Conservation (phyloP, 2,329 filamentous ascomycete species). For the Pseudogymnoascus sp. region DNA sequence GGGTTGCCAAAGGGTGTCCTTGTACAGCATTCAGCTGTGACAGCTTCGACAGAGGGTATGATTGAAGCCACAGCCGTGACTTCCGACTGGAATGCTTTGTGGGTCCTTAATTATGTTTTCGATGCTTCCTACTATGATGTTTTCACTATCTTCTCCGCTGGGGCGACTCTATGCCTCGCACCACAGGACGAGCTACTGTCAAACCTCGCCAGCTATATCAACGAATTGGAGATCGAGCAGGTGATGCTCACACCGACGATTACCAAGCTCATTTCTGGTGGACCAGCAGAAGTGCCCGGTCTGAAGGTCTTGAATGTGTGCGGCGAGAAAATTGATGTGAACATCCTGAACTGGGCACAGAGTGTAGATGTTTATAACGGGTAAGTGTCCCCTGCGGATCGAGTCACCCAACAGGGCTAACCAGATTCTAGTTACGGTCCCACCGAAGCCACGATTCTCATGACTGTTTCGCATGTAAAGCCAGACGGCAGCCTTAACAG, state of each 20-base stretch:
- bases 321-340: constrained; percentile 7
- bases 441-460: constrained; percentile 9
- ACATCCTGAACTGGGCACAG: constrained; percentile 8
- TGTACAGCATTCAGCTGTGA: background rate
- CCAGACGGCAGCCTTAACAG: background rate
- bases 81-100: constrained; percentile 16
- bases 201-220: constrained; percentile 10
- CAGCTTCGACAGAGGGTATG: background rate
- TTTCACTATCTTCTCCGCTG: constrained; percentile 8
- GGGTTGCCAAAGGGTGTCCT: constrained; percentile 6
- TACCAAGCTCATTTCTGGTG: constrained; percentile 5
- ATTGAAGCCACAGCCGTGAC: constrained; percentile 11
- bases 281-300: constrained; percentile 8
- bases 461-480: constrained; percentile 8
- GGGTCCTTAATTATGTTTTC: constrained; percentile 10
- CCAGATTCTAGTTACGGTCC: constrained; percentile 6
- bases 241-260: constrained; percentile 12
- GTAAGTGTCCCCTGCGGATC: background rate
- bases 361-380: background rate
- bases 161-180: background rate
- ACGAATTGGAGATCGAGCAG: constrained; percentile 8
- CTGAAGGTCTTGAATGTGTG: constrained; percentile 9
- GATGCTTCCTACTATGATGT: constrained; percentile 13
- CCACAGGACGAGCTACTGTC: constrained; percentile 3
- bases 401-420: background rate